Base-by-base conservation (phyloP, 306 rosid species). In the Castanea mollissima region DNA sequence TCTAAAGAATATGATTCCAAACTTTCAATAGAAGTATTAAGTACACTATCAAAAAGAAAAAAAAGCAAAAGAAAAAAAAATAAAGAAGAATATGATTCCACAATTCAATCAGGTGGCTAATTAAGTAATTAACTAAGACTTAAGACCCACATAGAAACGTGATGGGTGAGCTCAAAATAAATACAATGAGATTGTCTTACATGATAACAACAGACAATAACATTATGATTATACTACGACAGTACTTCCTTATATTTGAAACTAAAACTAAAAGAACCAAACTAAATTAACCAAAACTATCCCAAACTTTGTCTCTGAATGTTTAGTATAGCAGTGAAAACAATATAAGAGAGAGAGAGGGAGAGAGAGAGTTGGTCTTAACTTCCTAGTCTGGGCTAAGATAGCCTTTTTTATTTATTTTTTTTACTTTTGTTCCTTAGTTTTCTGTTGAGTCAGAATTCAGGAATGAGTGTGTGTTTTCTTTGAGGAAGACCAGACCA, bases 361-460 rank as follows among this genome's bases (percentile, higher is more conserved):
- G 73, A 77, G 82, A 67, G 57, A 35, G 73, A 49, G 49, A 58
- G 54, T 11, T 52, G 83, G 56, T 10, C 18, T 71, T 52, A 9
- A 69, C 76, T 79, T 82, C 56, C 54, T 59, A 31, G 34, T 38
- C 27, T 52, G 57, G 27, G 14, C 15, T 71, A 9, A 13, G 14
- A 8, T 46, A 10, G 15, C 5, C 54, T 49, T 49, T 49, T 49
- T 23, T 23, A 0, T 23, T 23, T 23, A 0, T 23, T 23, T 23
- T 23, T 51, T 9, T 5, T 0, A 54, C 1, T n/a, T 49, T 34
- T 23, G 51, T 15, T 49, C 55, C 9, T 18, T 18, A 35, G 32
- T 62, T 29, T 60, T 69, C 54, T 32, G 41, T 58, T 38, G 15
- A 25, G 55, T 75, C 62, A 23, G 21, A 41, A 27, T 69, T 76